Conservation (phyloP, 2,329 filamentous ascomycete species). For the Pseudogymnoascus sp. region DNA sequence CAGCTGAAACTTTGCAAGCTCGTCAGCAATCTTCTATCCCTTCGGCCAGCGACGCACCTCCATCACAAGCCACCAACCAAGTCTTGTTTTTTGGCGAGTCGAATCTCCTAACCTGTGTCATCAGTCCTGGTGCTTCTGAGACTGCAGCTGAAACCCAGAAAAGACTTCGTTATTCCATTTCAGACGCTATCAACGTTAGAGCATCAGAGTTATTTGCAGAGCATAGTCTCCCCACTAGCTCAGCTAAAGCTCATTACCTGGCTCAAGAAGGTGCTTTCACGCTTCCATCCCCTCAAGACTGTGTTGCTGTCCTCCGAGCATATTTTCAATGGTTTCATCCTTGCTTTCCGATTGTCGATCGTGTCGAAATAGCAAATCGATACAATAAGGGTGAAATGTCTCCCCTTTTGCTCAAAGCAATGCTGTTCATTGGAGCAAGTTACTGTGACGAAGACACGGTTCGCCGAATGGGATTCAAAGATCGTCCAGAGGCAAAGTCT, state of each 20-base stretch:
- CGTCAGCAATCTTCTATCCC: neutral
- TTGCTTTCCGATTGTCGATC: constrained; percentile 47
- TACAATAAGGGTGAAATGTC: constrained; percentile 39
- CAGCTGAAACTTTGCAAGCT: neutral
- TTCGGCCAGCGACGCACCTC: neutral
- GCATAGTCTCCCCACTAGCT: constrained; percentile 9
- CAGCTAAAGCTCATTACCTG: constrained; percentile 31
- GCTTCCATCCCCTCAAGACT: constrained; percentile 37
- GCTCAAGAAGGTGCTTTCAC: constrained; percentile 37
- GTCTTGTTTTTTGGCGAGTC: constrained; percentile 11
- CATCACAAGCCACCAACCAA: neutral
- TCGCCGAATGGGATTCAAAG: constrained; percentile 37
- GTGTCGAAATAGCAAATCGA: constrained; percentile 34
- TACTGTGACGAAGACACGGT: constrained; percentile 43
- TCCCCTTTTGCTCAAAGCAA: constrained; percentile 43
- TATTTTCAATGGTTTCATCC: constrained; percentile 53
- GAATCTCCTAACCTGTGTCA: constrained; percentile 27
- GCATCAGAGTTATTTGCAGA: neutral
- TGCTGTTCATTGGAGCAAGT: constrained; percentile 48
- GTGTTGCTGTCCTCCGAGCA: constrained; percentile 39
- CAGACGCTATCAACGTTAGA: constrained; percentile 24
- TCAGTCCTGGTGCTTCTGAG: constrained; percentile 32
- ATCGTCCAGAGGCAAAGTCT: constrained; percentile 43
- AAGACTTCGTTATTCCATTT: constrained; percentile 27
- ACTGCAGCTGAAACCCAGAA: constrained; percentile 23